Base-by-base conservation (phyloP, 805 yeast genomes). In the Candida montana region DNA sequence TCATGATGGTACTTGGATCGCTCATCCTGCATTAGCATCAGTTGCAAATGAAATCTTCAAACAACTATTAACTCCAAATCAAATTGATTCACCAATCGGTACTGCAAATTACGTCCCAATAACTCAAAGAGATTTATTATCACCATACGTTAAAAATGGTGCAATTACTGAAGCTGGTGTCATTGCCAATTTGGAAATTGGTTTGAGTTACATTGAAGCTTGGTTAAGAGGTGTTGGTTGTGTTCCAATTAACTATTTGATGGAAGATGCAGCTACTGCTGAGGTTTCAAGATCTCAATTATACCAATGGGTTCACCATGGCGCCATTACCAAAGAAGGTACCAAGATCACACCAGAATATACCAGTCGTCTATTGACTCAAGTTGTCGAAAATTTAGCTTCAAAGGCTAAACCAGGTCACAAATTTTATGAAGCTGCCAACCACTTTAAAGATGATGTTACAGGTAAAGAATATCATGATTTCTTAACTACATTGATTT, bases 191-290 rank as follows among this genome's bases (percentile, higher is more conserved):
- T 71, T 83, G 53, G 76, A 77, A 57, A 83, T 84, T 62, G 93
- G 93, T 33, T 67, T 84, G 51, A 77, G 81, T 49, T 84, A 84
- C 62, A 83, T 83, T 72, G 93, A 84, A 66, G 86, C 90, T 24
- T 84, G 95, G 95, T 73, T 83, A 54, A 74, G 89, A 61, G 88
- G 88, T 45, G 67, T 79, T 40, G 95, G 95, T 13, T 84, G 93
- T 72, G 90, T 83, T 46, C 91, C 95, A 51, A 84, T 84, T 62
- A 83, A 84, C 68, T 77, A 79, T 61, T 70, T 84, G 63, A 84
- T 84, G 95, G 95, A 84, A 65, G 95, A 84, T 63, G 95, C 95
- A 23, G 93, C 93, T 27, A 84, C 95, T 38, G 91, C 93, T 31
- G 95, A 84, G 64, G 95, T 84, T 31, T 81, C 90, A 29, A 75